phyloP scores from a whole-genome alignment of 129 eudicot species.

The Tagetes erecta region DNA sequence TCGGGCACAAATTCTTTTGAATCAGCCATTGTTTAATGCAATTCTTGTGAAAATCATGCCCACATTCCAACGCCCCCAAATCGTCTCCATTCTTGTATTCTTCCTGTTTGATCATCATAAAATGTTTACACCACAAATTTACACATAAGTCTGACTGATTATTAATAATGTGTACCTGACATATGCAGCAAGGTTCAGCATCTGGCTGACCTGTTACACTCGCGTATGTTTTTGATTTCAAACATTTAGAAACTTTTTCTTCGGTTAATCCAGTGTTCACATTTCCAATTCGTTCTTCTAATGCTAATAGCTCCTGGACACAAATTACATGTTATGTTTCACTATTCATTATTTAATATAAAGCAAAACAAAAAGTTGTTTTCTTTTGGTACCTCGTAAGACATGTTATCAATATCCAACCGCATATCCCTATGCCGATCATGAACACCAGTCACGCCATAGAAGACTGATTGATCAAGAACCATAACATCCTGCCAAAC shows the following conservation, averaged over 20 bases:
- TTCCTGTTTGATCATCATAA: constrained; percentile 43
- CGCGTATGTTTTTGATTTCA: constrained; percentile 48
- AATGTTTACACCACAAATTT: neutral
- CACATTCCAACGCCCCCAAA: constrained; percentile 74
- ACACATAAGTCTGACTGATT: neutral
- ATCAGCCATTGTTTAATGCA: constrained; percentile 87
- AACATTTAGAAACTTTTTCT: constrained; percentile 49
- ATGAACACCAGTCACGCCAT: constrained; percentile 74
- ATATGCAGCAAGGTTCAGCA: constrained; percentile 80
- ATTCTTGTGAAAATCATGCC: constrained; percentile 72
- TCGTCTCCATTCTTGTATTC: constrained; percentile 67
- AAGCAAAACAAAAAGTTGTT: neutral
- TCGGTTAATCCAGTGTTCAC: constrained; percentile 83
- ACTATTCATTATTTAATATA: too few relatives aligned
- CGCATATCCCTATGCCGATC: constrained; percentile 97
- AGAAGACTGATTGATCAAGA: constrained; percentile 69
- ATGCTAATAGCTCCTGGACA: constrained; percentile 81
- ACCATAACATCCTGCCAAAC: constrained; percentile 78
- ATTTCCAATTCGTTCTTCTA: constrained; percentile 89
- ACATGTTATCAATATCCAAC: constrained; percentile 94
- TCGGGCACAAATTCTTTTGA: constrained; percentile 85
- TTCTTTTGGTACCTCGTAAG: constrained; percentile 66
- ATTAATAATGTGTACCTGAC: constrained; percentile 48
- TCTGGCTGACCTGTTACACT: constrained; percentile 40
- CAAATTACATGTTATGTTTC: neutral